Evolutionary conservation across 352 stramenopile species (phyloP).

Genomic region (Aphanomyces cochlioides): DNA sequence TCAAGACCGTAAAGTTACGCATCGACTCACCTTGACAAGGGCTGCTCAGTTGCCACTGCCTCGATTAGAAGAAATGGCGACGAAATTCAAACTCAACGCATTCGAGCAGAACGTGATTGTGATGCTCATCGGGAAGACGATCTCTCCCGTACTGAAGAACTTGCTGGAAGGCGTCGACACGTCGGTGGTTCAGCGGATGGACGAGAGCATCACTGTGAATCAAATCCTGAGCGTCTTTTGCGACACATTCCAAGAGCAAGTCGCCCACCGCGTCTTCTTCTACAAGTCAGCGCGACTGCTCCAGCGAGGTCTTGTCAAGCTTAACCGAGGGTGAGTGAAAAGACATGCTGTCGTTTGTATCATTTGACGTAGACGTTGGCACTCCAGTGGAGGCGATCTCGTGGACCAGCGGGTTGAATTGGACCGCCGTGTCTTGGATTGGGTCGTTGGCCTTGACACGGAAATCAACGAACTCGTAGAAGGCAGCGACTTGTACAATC

Average conservation of each 20-base stretch:
- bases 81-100: slow-evolving; percentile 78
- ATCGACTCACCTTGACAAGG: slow-evolving; percentile 59
- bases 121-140: slow-evolving; percentile 87
- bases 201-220: slow-evolving; percentile 88
- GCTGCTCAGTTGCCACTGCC: slow-evolving; percentile 58
- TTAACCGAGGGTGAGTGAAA: slow-evolving; percentile 47
- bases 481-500: slow-evolving; percentile 81
- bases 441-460: slow-evolving; percentile 80
- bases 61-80: slow-evolving; percentile 66
- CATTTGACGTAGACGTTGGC: slow-evolving; percentile 46
- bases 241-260: slow-evolving; percentile 84
- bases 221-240: slow-evolving; percentile 86
- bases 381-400: slow-evolving; percentile 76
- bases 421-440: slow-evolving; percentile 81
- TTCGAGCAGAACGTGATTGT: slow-evolving; percentile 89
- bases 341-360: background rate
- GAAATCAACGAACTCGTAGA: slow-evolving; percentile 89
- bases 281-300: slow-evolving; percentile 85
- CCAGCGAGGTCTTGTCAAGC: slow-evolving; percentile 67
- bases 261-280: slow-evolving; percentile 81
- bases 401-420: slow-evolving; percentile 83
- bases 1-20: slow-evolving; percentile 59
- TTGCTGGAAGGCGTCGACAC: slow-evolving; percentile 81
- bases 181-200: slow-evolving; percentile 81
- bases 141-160: slow-evolving; percentile 86